phyloP scores from a whole-genome alignment of 495 filamentous ascomycete species.

The Poronia punctata region DNA sequence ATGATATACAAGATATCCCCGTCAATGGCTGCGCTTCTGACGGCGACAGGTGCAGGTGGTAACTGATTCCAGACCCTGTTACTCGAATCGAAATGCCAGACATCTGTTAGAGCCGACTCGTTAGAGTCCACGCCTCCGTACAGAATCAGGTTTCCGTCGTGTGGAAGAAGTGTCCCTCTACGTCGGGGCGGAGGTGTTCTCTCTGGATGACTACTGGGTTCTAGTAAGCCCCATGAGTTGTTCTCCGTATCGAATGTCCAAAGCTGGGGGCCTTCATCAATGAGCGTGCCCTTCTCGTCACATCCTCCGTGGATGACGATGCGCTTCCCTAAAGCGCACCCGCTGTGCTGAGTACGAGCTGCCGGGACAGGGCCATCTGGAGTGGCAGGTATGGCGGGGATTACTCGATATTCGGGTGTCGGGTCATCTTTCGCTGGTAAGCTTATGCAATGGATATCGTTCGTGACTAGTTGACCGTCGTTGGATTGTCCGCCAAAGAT shows the following conservation, averaged over 20 bases:
- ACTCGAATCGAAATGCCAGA: slow-evolving; percentile 41
- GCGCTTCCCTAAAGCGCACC: slow-evolving; percentile 28
- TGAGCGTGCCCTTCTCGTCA: slow-evolving; percentile 22
- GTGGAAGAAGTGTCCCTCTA: slow-evolving; percentile 16
- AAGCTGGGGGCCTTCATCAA: slow-evolving; percentile 37
- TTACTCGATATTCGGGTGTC: slow-evolving; percentile 30
- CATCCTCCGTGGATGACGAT: slow-evolving; percentile 42
- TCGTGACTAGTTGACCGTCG: slow-evolving; percentile 33
- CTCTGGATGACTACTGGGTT: slow-evolving; percentile 18
- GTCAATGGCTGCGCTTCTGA: slow-evolving; percentile 31
- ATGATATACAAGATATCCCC: slow-evolving; percentile 41
- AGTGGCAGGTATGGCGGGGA: slow-evolving; percentile 23
- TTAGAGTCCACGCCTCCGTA: slow-evolving; percentile 31
- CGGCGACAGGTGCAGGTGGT: slow-evolving; percentile 27
- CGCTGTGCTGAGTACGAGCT: slow-evolving; percentile 35
- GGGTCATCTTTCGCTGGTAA: slow-evolving; percentile 25
- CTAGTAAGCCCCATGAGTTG: slow-evolving; percentile 26
- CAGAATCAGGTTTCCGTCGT: slow-evolving; percentile 32
- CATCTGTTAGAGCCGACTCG: slow-evolving; percentile 24
- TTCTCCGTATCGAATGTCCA: slow-evolving; percentile 42
- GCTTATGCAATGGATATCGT: slow-evolving; percentile 39
- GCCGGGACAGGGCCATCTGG: slow-evolving; percentile 23
- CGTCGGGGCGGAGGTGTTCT: slow-evolving; percentile 14
- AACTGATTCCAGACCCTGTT: slow-evolving; percentile 38
- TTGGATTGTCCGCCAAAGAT: slow-evolving; percentile 44